Evolutionary conservation across 2,329 filamentous ascomycete species (phyloP).

Genomic region (Hortaea sp.): DNA sequence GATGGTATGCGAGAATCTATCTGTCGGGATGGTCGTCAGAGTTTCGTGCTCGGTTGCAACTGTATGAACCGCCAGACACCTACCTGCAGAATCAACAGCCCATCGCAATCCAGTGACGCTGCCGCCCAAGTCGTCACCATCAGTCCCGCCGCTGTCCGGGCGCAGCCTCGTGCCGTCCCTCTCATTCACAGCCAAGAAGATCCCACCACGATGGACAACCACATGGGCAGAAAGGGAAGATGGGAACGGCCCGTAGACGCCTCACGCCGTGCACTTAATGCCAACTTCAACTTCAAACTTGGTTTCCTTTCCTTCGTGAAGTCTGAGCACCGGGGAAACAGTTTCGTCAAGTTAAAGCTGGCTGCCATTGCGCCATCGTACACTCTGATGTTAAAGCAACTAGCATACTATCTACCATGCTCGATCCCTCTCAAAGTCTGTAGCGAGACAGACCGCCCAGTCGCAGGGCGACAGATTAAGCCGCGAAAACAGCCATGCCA

Average conservation of each 20-base stretch:
- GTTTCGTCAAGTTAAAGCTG: not conserved
- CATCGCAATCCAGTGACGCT: not conserved
- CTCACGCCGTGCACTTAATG: slow-evolving; percentile 1
- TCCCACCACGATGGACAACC: not conserved
- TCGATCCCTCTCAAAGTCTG: slow-evolving; percentile 1
- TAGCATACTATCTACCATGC: slow-evolving; percentile 2
- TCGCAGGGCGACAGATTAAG: slow-evolving; percentile 1
- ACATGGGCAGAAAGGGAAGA: not conserved
- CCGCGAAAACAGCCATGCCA: slow-evolving; percentile 1
- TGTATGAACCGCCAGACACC: too few species aligned
- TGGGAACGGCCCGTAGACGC: not conserved
- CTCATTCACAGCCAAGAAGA: not conserved
- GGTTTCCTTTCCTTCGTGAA: not conserved
- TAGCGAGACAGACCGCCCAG: slow-evolving; percentile 1
- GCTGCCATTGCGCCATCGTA: not conserved
- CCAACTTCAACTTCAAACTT: slow-evolving; percentile 4
- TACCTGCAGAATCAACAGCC: too few species aligned
- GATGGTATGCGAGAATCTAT: too few species aligned
- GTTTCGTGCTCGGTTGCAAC: too few species aligned
- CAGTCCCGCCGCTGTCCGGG: not conserved
- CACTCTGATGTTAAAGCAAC: not conserved
- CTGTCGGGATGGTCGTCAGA: too few species aligned
- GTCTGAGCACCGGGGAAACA: too few species aligned
- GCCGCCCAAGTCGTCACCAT: not conserved
- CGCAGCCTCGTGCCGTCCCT: not conserved